Percentiles rank a stretch among this genome's conserved stretches.
phyloP scores from a whole-genome alignment of 2,329 filamentous ascomycete species.

The Mariannaea sp. region DNA sequence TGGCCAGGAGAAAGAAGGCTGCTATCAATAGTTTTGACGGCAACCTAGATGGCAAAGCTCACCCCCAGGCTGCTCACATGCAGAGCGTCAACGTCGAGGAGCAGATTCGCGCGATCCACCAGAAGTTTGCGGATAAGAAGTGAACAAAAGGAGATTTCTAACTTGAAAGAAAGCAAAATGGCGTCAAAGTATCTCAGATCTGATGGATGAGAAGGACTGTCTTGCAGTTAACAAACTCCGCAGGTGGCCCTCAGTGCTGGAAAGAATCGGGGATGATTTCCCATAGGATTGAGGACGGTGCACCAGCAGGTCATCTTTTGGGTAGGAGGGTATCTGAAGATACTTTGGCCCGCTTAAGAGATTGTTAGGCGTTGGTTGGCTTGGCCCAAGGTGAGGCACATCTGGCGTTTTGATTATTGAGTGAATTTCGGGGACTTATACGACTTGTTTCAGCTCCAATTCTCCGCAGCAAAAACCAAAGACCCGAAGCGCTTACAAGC shows the following conservation, averaged over 20 bases:
- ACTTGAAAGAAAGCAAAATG: background rate
- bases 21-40: slow-evolving; percentile 69
- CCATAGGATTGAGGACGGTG: background rate
- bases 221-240: slow-evolving; percentile 7
- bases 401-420: slow-evolving; percentile 34
- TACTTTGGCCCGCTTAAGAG: background rate
- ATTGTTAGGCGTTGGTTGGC: slow-evolving; percentile 31
- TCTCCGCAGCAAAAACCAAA: slow-evolving; percentile 8
- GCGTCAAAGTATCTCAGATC: background rate
- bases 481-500: slow-evolving; percentile 3
- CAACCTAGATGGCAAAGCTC: slow-evolving; percentile 62
- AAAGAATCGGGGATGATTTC: background rate
- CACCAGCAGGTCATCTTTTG: background rate
- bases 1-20: slow-evolving; percentile 75
- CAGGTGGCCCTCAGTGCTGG: background rate
- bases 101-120: slow-evolving; percentile 72
- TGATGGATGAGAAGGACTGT: background rate
- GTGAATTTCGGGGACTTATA: slow-evolving; percentile 35
- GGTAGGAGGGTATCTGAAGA: background rate
- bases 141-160: slow-evolving; percentile 24
- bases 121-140: slow-evolving; percentile 54
- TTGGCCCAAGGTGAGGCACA: slow-evolving; percentile 37
- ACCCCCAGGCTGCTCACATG: slow-evolving; percentile 60
- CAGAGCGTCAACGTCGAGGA: slow-evolving; percentile 80
- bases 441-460: slow-evolving; percentile 33